Percentiles rank a stretch among this genome's conserved stretches.
Conservation (phyloP, 2,329 filamentous ascomycete genomes). For the Monosporascus sp. region DNA sequence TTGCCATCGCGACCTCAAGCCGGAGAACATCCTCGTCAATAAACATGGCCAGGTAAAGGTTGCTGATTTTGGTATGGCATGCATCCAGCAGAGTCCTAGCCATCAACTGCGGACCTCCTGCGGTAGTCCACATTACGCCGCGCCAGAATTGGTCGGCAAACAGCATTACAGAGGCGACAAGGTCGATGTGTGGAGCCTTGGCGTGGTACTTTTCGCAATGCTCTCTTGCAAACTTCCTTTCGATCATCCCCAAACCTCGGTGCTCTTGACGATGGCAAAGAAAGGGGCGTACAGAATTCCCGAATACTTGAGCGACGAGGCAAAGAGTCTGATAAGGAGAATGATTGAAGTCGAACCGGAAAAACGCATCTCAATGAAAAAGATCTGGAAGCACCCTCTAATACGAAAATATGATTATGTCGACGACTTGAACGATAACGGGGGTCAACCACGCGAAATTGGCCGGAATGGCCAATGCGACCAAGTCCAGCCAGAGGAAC, state of each 20-base stretch:
- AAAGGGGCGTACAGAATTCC: conserved; percentile 58
- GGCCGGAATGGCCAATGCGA: conserved; percentile 59
- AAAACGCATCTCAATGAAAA: conserved; percentile 69
- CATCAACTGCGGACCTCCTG: conserved; percentile 84
- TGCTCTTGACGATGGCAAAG: conserved; percentile 58
- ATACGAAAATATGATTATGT: conserved; percentile 76
- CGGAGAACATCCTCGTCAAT: conserved; percentile 91
- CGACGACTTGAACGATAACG: conserved; percentile 56
- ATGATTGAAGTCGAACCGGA: conserved; percentile 78
- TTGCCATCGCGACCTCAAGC: conserved; percentile 93
- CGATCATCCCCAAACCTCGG: conserved; percentile 55
- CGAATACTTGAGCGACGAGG: conserved; percentile 59
- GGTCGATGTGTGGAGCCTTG: conserved; percentile 92
- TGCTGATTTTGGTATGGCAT: conserved; percentile 97
- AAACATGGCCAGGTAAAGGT: conserved; percentile 76
- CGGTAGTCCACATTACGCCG: conserved; percentile 94
- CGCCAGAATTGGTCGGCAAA: conserved; percentile 78
- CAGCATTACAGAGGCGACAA: conserved; percentile 69
- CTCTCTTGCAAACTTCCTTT: conserved; percentile 82
- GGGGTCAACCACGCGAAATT: conserved; percentile 49
- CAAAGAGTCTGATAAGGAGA: conserved; percentile 69
- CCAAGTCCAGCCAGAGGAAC: conserved; percentile 55
- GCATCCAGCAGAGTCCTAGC: conserved; percentile 73
- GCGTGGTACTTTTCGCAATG: conserved; percentile 84
- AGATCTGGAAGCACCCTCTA: conserved; percentile 86